Conservation (phyloP, 768 basidiomycete genomes). For the Phanerochaete carnosa region DNA sequence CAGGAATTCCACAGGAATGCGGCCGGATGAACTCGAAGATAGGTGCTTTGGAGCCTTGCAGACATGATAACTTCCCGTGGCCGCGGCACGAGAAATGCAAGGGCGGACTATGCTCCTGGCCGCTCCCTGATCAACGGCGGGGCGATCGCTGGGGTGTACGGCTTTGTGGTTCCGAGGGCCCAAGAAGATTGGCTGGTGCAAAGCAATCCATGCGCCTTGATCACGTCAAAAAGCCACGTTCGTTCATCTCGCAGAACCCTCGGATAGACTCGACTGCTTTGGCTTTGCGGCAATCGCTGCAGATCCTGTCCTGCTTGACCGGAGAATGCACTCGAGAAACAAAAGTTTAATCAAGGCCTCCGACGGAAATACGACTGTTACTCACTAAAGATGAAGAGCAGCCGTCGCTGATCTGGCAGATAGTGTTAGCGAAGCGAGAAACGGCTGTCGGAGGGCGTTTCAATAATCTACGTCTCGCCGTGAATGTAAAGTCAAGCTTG, state of each 20-base stretch:
- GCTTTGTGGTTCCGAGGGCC: neutral
- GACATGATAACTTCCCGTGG: neutral
- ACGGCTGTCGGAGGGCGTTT: neutral
- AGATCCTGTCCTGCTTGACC: neutral
- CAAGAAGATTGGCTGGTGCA: neutral
- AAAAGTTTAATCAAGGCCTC: neutral
- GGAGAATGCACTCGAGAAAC: neutral
- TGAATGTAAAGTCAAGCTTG: neutral
- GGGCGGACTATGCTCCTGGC: neutral
- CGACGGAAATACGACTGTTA: neutral
- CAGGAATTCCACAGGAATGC: neutral
- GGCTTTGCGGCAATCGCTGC: neutral
- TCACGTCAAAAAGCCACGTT: neutral
- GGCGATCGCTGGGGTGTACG: neutral
- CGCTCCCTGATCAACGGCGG: neutral
- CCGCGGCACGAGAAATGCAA: neutral
- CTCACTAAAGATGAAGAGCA: neutral
- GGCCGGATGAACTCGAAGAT: neutral
- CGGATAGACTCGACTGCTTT: neutral
- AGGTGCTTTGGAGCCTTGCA: neutral
- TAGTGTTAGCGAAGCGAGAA: neutral
- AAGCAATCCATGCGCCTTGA: neutral
- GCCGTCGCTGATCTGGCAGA: neutral
- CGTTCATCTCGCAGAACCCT: conserved; percentile 2
- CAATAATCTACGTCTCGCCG: neutral